These are phyloP conservation scores for Priceomyces melissophilus DNA, from an alignment of 805 yeast species.

Conservation along the genomic window DNA sequence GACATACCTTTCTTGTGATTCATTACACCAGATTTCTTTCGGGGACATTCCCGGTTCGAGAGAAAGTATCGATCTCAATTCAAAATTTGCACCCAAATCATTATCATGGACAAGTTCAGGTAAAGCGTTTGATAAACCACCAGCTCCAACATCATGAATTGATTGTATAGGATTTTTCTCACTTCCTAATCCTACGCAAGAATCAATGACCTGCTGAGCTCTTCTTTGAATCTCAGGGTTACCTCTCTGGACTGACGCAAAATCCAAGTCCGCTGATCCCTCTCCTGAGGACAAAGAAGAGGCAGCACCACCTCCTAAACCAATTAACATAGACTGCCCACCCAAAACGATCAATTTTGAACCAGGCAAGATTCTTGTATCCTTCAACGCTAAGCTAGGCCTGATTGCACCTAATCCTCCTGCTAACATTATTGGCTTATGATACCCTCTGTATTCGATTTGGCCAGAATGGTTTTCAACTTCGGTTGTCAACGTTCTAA, in stretches of 20 bases:
- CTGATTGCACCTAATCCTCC: conserved; percentile 98
- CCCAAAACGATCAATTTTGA: conserved; percentile 90
- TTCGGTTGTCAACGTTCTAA: conserved; percentile 86
- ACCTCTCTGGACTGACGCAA: conserved; percentile 98
- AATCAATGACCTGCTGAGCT: conserved; percentile 96
- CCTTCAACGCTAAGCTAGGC: conserved; percentile 87
- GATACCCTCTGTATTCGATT: conserved; percentile 88
- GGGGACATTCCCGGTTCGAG: conserved; percentile 99
- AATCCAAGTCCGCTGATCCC: conserved; percentile 93
- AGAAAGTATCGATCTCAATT: conserved; percentile 83
- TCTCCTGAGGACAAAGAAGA: conserved; percentile 95
- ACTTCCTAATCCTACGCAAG: conserved; percentile 80
- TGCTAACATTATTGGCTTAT: conserved; percentile 98
- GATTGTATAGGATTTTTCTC: conserved; percentile 76
- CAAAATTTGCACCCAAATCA: conserved; percentile 90
- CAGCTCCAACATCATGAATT: conserved; percentile 99
- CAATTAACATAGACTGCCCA: conserved; percentile 97
- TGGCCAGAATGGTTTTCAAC: conserved; percentile 61
- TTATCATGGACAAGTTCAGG: conserved; percentile 98
- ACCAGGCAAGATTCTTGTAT: conserved; percentile 86
- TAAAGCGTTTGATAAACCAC: conserved; percentile 94
- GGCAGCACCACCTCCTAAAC: conserved; percentile 99
- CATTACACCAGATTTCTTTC: conserved; percentile 99
- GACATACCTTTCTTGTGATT: conserved; percentile 97
- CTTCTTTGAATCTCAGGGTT: conserved; percentile 99